Evolutionary conservation across 1,284 basidiomycete genomes (phyloP).

Genomic region (Trichosporon coremiiforme): DNA sequence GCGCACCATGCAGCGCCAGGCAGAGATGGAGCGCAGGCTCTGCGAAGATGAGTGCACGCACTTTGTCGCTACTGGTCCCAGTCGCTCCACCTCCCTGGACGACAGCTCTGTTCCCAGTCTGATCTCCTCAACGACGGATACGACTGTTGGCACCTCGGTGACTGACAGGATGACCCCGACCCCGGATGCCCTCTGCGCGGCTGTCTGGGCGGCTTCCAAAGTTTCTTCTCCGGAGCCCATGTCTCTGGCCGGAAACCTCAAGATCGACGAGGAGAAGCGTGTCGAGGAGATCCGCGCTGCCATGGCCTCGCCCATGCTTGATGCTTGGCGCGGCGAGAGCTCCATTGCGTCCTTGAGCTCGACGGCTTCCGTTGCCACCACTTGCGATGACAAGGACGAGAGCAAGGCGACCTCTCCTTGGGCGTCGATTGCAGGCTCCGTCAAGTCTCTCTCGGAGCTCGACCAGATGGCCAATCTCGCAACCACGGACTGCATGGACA

Average conservation of each 20-base stretch:
- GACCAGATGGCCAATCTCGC: constrained; percentile 40
- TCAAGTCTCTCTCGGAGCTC: constrained; percentile 37
- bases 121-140: constrained; percentile 31
- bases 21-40: constrained; percentile 52
- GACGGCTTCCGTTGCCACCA: constrained; percentile 26
- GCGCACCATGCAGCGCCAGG: constrained; percentile 66
- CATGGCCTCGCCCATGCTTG: constrained; percentile 44
- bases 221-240: constrained; percentile 11
- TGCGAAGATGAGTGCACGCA: constrained; percentile 34
- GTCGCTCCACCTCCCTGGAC: constrained; percentile 32
- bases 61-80: constrained; percentile 32
- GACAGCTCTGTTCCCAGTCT: constrained; percentile 35
- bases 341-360: constrained; percentile 30
- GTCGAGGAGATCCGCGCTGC: constrained; percentile 43
- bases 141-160: constrained; percentile 35
- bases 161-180: constrained; percentile 18
- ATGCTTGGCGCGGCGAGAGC: constrained; percentile 31
- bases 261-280: constrained; percentile 33
- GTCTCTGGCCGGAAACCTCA: constrained; percentile 20
- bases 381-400: constrained; percentile 29
- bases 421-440: constrained; percentile 29
- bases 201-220: constrained; percentile 28
- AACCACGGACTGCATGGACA: constrained; percentile 43
- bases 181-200: constrained; percentile 25
- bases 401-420: constrained; percentile 31